A percentile compares a stretch with the other conserved stretches of the same genome.
These are phyloP conservation scores for Knoxdaviesia capensis DNA, from an alignment of 2,329 filamentous ascomycete genomes.

Conservation along the genomic window DNA sequence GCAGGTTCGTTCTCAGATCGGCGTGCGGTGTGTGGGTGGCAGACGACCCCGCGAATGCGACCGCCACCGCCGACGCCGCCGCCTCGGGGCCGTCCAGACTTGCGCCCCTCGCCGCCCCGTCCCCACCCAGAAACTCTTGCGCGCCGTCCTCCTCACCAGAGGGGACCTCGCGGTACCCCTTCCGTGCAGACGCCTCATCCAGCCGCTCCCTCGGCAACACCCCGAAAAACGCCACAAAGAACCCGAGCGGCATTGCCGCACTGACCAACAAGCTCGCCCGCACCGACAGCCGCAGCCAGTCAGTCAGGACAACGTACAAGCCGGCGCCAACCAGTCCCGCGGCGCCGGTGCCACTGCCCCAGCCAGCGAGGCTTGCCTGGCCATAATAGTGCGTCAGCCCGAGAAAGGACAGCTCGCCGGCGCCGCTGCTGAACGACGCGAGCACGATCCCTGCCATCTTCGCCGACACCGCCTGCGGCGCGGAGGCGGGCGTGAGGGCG, in stretches of 20 bases:
- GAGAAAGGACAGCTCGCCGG: constrained; percentile 77
- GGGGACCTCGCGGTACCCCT: constrained; percentile 33
- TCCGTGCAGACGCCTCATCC: constrained; percentile 19
- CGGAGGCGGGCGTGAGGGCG: constrained; percentile 45
- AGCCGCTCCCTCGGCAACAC: constrained; percentile 54
- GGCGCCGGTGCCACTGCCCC: constrained; percentile 82
- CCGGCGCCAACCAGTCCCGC: constrained; percentile 76
- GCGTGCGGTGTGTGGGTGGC: constrained; percentile 10
- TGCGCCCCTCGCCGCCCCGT: too few species aligned
- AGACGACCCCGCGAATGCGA: constrained; percentile 19
- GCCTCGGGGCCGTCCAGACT: constrained; percentile 12
- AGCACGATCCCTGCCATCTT: constrained; percentile 73
- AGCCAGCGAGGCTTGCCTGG: constrained; percentile 65
- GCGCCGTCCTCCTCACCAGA: constrained; percentile 19
- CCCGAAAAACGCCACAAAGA: constrained; percentile 73
- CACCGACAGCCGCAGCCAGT: constrained; percentile 56
- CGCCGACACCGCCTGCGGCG: constrained; percentile 39
- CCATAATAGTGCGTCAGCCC: constrained; percentile 89
- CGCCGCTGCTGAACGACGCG: constrained; percentile 69
- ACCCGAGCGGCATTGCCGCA: constrained; percentile 59
- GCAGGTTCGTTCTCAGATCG: constrained; percentile 30
- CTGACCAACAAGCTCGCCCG: constrained; percentile 55
- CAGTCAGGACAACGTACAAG: constrained; percentile 71
- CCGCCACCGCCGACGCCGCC: constrained; percentile 23
- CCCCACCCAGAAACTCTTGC: constrained; percentile 4